Evolutionary conservation across 148 eudicot genomes (phyloP), one percentile per base, ranked within the genome.

Genomic region (Dianthus caryophyllus): DNA sequence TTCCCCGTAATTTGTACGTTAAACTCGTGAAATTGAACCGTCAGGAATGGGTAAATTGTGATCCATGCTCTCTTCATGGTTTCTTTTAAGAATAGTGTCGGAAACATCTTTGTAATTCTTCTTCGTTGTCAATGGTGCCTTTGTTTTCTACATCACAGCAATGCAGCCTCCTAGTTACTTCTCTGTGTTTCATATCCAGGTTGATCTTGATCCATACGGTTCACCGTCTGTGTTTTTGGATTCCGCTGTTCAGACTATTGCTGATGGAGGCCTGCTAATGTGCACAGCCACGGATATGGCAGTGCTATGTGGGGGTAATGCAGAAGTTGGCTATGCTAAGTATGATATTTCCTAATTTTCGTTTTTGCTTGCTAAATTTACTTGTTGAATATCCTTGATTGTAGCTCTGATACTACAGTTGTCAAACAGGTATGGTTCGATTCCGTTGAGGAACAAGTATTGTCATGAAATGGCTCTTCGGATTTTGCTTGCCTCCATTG

Each of bases 211-310:
- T 77, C 99, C 99, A 43, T 95, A 95, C 79, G 99, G 99, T 73
- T 78, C 99, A 38, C 97, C 99, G n/a, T 90, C 99, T 33, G 84
- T 87, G 24, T 90, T 95, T 79, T 77, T 95, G 71, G 99, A 95
- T 78, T 95, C 99, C 57, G 94, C 97, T 22, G 80, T 95, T 75
- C 99, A 95, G 73, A 90, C 97, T 65, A 81, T 90, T 75, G 84
- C 61, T 60, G 99, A 95, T 77, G 97, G 97, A 68, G 99, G 99
- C 68, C 76, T 95, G 73, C 68, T 95, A 56, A 90, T 95, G 99
- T 95, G 99, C 68, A 95, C 99, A 22, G 99, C 99, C 46, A 95
- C 97, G 55, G 99, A 95, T 78, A 85, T 90, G 99, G 96, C 99
- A 25, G 97, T 95, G 58, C 79, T 90, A 16, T 95, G 99, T 82